Percentiles rank a stretch among this genome's conserved stretches.
Conservation (phyloP, 2,329 filamentous ascomycete genomes). For the Hypomyces perniciosus region DNA sequence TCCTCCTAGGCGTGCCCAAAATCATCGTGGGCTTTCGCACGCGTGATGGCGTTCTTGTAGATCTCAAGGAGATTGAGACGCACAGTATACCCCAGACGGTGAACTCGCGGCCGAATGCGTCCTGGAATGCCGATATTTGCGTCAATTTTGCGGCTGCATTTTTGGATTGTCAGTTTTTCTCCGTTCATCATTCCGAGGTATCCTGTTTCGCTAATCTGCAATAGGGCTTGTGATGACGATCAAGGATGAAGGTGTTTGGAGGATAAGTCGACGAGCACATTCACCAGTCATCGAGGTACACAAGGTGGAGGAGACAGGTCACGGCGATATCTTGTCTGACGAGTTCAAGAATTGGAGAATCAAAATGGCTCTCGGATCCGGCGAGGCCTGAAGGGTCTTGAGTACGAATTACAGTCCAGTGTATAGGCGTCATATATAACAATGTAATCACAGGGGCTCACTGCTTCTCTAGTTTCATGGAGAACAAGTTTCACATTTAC, state of each 20-base stretch:
- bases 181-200: neutral
- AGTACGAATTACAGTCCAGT: no score
- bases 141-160: slow-evolving; percentile 83
- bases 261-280: slow-evolving; percentile 61
- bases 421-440: no score
- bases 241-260: slow-evolving; percentile 72
- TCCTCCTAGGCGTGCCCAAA: slow-evolving; percentile 84
- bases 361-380: slow-evolving; percentile 37
- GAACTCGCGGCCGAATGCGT: slow-evolving; percentile 55
- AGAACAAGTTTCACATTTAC: no score
- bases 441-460: no score
- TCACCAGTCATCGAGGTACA: slow-evolving; percentile 65
- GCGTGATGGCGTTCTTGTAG: slow-evolving; percentile 61
- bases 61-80: slow-evolving; percentile 74
- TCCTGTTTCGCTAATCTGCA: neutral
- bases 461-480: no score
- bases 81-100: slow-evolving; percentile 71
- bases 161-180: slow-evolving; percentile 59
- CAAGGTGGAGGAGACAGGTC: slow-evolving; percentile 65
- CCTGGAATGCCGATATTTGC: slow-evolving; percentile 89
- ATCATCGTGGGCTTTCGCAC: slow-evolving; percentile 87
- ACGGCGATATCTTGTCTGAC: slow-evolving; percentile 68
- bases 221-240: slow-evolving; percentile 58
- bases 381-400: neutral
- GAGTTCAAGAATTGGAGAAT: slow-evolving; percentile 73